Base-by-base conservation (phyloP, 768 basidiomycete genomes). In the Lepiota venenata region DNA sequence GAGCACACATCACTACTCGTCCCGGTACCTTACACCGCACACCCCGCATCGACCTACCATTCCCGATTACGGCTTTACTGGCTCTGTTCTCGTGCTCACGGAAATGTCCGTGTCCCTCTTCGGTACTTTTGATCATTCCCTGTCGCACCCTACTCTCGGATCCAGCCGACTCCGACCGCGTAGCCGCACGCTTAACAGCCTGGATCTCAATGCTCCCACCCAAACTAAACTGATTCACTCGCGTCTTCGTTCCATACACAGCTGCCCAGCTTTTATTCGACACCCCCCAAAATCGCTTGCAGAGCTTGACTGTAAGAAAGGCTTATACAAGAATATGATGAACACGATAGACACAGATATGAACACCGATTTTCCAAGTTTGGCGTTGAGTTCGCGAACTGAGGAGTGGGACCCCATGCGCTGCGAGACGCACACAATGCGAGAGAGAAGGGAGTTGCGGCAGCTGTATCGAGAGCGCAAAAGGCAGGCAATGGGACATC, bases 21-120 rank as follows among this genome's bases (percentile, higher is more conserved):
- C 18, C 15, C 21, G 38, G 3, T 38, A 22, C 8, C 27, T 21
- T 44, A 35, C 20, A 10, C 25, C 35, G 5, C 15, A 8, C n/a
- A 38, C 15, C 15, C 2, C 36, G 16, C 51, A 32, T 22, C 51
- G 8, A 4, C 43, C 32, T 2, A 12, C 44, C n/a, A 36, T n/a
- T 3, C 51, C 51, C 14, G 37, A 36, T 16, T 45, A 44, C 29
- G 51, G 51, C 2, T 52, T 52, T 18, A 42, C 44, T 15, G 51
- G 51, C 15, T 52, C 51, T 10, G 37, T 27, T 22, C 51, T 52
- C 6, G 43, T 52, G 14, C 51, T 52, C 36, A 52, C 51, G 6
- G 25, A 52, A 32, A 37, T 52, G 12, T 52, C 51, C 9, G n/a
- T 12, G n/a, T 52, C 50, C 25, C 15, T 40, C 10, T 15, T 20